Conservation (phyloP, 352 stramenopile genomes). For the Thraustochytrium sp. region DNA sequence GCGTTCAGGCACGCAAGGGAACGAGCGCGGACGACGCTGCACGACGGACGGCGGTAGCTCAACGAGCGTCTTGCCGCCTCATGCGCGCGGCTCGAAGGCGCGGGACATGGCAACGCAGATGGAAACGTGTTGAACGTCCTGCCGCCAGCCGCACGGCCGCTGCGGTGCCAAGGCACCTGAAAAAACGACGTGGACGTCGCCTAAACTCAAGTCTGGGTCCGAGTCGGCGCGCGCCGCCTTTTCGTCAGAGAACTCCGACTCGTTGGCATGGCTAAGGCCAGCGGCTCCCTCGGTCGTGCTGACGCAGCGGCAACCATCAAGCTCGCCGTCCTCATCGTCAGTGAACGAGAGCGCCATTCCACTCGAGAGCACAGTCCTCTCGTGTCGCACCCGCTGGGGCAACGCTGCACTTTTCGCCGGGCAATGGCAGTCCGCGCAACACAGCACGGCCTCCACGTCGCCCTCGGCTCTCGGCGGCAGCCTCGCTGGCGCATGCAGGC, state of each 20-base stretch:
- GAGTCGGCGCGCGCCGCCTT: too few relatives aligned
- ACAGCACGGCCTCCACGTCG: not conserved
- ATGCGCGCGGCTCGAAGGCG: too few relatives aligned
- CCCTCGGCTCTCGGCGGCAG: not conserved
- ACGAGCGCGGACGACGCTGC: too few relatives aligned
- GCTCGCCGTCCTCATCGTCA: not conserved
- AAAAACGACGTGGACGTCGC: too few relatives aligned
- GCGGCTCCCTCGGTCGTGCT: not conserved
- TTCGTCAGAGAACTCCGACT: not conserved
- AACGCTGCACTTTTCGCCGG: not conserved
- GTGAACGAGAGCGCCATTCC: not conserved
- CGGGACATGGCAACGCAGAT: too few relatives aligned
- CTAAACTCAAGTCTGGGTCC: too few relatives aligned
- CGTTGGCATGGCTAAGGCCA: not conserved
- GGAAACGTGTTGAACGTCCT: too few relatives aligned
- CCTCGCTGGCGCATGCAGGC: slow-evolving; percentile 27
- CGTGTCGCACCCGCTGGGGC: not conserved
- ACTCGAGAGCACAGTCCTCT: not conserved
- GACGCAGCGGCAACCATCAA: not conserved
- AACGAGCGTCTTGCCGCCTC: too few relatives aligned
- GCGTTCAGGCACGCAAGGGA: too few relatives aligned
- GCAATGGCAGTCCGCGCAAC: not conserved
- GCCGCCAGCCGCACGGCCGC: too few relatives aligned
- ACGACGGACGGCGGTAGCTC: too few relatives aligned
- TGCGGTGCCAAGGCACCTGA: too few relatives aligned